Base-by-base conservation (phyloP, 1,284 basidiomycete genomes). In the Apiotrichum veenhuisii region DNA sequence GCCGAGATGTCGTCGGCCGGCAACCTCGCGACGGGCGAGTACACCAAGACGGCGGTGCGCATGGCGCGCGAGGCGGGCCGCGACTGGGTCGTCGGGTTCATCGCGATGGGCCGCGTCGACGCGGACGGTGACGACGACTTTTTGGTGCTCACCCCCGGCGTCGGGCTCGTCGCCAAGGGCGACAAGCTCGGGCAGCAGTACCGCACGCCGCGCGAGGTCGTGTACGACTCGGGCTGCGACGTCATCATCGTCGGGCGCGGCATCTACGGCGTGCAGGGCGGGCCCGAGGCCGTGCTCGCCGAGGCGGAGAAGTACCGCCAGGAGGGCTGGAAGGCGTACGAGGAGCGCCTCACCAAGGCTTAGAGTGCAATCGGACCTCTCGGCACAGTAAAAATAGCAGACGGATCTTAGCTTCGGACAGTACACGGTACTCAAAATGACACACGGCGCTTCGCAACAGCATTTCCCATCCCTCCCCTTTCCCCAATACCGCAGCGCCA, bases 191-290 rank as follows among this genome's bases (percentile, higher is more conserved):
- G 95, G 17, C 96, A 99, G 78, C 93, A 97, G 76, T 99, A 99
- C 77, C 82, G 93, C 55, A 95, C 93, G 3, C 96, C 96, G 1
- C 78, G 83, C 36, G 82, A 95, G 74, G 95, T 96, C 23, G 80
- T 99, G 18, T 74, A 84, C 37, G 84, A 89, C 50, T 85, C 83
- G 44, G 94, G 92, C n/a, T 92, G 91, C 74, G 96, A 99, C 79
- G 84, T 98, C 27, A 98, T 98, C 71, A 98, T 99, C 63, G 96
- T 99, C 38, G 96, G 96, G 17, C 81, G 96, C 56, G 96, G 95
- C 0, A 88, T 99, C 51, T 96, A 97, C 75, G 91, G 91, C 18
- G 64, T 73, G 33, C 78, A 82, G 42, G 80, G 83, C 10, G 80
- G 83, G 22, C 82, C 86, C 43, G 80, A 82, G 30, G 79, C 81